Base-by-base conservation (phyloP, 345 rosid genomes). In the Adansonia digitata region DNA sequence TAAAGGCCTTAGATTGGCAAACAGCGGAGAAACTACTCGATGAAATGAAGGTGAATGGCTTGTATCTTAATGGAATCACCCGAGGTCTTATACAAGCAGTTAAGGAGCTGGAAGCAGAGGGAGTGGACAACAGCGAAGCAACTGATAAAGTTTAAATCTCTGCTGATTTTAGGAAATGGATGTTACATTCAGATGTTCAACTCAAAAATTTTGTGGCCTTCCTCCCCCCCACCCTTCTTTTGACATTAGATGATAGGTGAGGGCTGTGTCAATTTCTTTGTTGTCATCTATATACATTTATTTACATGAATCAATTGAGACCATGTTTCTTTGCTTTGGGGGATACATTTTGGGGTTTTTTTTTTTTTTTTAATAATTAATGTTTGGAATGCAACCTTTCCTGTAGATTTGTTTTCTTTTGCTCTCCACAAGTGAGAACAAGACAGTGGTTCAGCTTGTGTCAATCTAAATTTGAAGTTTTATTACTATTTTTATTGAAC, bases 1-100 rank as follows among this genome's bases (percentile, higher is more conserved):
- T 94, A 64, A 91, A 84, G 88, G 89, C 92, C 0, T 73, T 91
- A 74, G 94, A 94, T 77, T 91, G 93, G 94, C 80, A 77, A 74
- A 86, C 77, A 51, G 90, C 94, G 3, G 97, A 94, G 84, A 80
- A 86, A 81, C 83, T 94, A 74, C 73, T 81, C 72, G 86, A 76
- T 46, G 90, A 92, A 62, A 91, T 89, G 97, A 81, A 86, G 70
- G 83, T 82, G 82, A 87, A 82, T 24, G 94, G 97, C 2, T 77
- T 94, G 86, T 78, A 89, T 68, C 86, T 92, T 31, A 89, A 86
- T 52, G 97, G 88, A 8, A 92, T 88, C 77, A 89, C 97, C 0
- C 82, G 82, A 63, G 94, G 85, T 71, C 90, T 89, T 59, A 85
- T 91, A 75, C 81, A 81, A 59, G 94, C 97, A 0, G 93, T 91